phyloP scores from a whole-genome alignment of 2,329 filamentous ascomycete species.

The Escovopsis sp. region DNA sequence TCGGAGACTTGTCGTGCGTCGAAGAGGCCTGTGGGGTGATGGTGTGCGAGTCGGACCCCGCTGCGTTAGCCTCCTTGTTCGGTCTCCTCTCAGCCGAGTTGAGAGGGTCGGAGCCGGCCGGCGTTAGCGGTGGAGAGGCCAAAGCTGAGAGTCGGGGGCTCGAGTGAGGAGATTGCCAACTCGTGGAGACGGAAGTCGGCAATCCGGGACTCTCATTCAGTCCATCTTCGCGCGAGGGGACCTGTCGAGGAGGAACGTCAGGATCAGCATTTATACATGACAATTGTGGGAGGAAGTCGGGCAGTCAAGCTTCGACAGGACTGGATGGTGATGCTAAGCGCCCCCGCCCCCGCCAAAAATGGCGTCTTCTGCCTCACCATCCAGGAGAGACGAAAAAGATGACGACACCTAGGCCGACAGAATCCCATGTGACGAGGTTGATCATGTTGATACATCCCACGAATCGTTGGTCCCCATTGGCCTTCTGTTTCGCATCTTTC shows the following conservation, averaged over 20 bases:
- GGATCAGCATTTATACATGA: slow-evolving; percentile 11
- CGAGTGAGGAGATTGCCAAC: slow-evolving; percentile 47
- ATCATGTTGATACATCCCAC: no score
- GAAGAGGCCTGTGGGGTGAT: slow-evolving; percentile 55
- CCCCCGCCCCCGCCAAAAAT: no score
- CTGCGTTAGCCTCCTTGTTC: slow-evolving; percentile 22
- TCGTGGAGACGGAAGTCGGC: slow-evolving; percentile 48
- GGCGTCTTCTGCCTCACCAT: no score
- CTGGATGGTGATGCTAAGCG: no score
- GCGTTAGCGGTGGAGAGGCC: slow-evolving; percentile 81
- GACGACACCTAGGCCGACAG: no score
- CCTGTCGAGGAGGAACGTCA: slow-evolving; percentile 25
- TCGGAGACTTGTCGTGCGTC: slow-evolving; percentile 35
- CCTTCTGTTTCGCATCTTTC: no score
- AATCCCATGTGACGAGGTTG: no score
- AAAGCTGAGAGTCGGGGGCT: slow-evolving; percentile 55
- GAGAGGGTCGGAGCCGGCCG: slow-evolving; percentile 50
- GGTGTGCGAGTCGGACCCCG: slow-evolving; percentile 25
- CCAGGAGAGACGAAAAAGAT: no score
- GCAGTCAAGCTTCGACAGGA: no score
- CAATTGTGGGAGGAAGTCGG: neutral
- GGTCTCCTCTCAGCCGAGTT: slow-evolving; percentile 14
- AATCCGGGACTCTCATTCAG: slow-evolving; percentile 46
- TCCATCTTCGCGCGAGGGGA: slow-evolving; percentile 44
- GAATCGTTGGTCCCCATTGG: no score